These are phyloP conservation scores for Malus sieversii DNA, from an alignment of 306 rosid genomes.

Conservation along the genomic window DNA sequence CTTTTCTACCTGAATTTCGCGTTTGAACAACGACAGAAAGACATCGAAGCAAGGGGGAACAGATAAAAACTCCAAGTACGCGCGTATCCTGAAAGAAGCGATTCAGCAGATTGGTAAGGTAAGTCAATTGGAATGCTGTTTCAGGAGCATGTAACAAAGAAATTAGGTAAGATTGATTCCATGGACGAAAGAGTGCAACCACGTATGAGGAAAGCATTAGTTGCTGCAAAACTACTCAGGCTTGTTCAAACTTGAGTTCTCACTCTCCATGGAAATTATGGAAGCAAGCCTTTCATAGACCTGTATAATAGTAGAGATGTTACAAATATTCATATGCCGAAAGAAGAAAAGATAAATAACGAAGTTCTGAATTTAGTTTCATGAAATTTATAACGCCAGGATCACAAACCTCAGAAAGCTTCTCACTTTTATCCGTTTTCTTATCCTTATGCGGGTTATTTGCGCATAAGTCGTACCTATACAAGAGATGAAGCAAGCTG, in stretches of 20 bases:
- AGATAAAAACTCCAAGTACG: too few species aligned
- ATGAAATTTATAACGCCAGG: neutral
- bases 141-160: neutral
- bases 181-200: neutral
- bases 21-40: neutral
- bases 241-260: constrained; percentile 49
- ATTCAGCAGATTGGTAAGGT: too few species aligned
- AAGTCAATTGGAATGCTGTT: neutral
- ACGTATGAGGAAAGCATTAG: neutral
- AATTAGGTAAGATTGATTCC: neutral
- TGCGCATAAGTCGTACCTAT: constrained; percentile 57
- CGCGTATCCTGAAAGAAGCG: too few species aligned
- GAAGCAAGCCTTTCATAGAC: constrained; percentile 70
- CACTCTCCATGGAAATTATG: constrained; percentile 76
- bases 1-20: neutral
- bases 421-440: constrained; percentile 25
- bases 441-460: constrained; percentile 28
- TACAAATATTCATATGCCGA: neutral
- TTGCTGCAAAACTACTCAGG: constrained; percentile 7
- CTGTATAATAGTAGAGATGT: constrained; percentile 26
- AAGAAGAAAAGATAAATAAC: neutral
- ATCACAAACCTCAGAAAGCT: constrained; percentile 52
- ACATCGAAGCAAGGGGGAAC: neutral
- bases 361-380: neutral
- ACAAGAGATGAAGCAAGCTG: constrained; percentile 7